Percentiles rank a stretch among this genome's conserved stretches.
Evolutionary conservation across 2,329 filamentous ascomycete species (phyloP).

Genomic region (Diaporthe vexans): DNA sequence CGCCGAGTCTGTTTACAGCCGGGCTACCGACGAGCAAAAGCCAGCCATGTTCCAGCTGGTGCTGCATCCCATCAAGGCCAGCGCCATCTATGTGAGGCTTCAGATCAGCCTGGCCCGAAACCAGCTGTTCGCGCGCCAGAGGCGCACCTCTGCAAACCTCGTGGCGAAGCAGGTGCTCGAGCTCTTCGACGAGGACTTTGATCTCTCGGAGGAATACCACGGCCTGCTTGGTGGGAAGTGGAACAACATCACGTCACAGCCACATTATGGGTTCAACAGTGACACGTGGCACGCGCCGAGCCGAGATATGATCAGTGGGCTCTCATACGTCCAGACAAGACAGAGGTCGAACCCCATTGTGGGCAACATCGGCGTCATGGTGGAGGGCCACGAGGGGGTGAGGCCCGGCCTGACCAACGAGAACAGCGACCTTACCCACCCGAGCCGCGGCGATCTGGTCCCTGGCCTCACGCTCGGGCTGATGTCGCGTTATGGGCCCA

Average conservation of each 20-base stretch:
- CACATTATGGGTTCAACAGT: conserved; percentile 63
- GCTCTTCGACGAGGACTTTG: conserved; percentile 65
- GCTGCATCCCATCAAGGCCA: conserved; percentile 71
- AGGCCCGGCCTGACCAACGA: conserved; percentile 61
- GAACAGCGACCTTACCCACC: conserved; percentile 65
- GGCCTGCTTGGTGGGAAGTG: conserved; percentile 66
- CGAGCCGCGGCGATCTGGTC: conserved; percentile 52
- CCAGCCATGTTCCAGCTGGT: conserved; percentile 73
- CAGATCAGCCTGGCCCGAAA: conserved; percentile 63
- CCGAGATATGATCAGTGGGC: conserved; percentile 66
- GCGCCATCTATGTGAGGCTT: conserved; percentile 65
- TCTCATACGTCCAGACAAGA: conserved; percentile 64
- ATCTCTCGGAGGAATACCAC: conserved; percentile 65
- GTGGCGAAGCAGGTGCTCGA: conserved; percentile 61
- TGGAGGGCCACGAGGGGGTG: conserved; percentile 58
- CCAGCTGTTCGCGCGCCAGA: conserved; percentile 67
- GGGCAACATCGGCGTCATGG: conserved; percentile 67
- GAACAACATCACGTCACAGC: conserved; percentile 67
- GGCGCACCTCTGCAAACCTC: conserved; percentile 68
- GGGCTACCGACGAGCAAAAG: conserved; percentile 58
- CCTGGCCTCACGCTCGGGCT: conserved; percentile 45
- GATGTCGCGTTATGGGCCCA: conserved; percentile 42
- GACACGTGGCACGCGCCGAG: conserved; percentile 71
- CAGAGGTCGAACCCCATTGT: conserved; percentile 65
- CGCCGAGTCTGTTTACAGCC: conserved; percentile 60